Percentiles rank a stretch among this genome's conserved stretches.
phyloP scores from a whole-genome alignment of 2,329 filamentous ascomycete species.

The Diaporthe citri region DNA sequence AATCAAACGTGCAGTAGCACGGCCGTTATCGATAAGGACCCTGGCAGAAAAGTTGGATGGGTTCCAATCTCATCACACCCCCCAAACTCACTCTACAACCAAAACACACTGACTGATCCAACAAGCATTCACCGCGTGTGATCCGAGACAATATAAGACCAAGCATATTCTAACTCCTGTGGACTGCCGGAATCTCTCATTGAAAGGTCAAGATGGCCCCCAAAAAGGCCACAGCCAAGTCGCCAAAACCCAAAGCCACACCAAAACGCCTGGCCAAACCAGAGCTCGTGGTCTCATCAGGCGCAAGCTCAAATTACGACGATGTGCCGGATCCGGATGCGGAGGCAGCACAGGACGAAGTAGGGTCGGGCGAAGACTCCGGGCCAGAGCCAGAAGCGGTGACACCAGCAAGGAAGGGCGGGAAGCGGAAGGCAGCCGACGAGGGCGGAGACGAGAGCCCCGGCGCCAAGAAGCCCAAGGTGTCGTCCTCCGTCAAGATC shows the following conservation, averaged over 20 bases:
- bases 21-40: constrained; percentile 30
- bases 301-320: constrained; percentile 4
- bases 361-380: constrained; percentile 18
- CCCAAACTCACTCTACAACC: not conserved
- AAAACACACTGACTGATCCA: not conserved
- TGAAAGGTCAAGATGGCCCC: constrained; percentile 27
- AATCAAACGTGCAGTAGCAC: not conserved
- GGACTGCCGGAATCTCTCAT: not conserved
- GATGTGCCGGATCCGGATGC: constrained; percentile 12
- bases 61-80: constrained; percentile 20
- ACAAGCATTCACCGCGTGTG: not conserved
- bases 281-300: constrained; percentile 10
- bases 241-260: constrained; percentile 29
- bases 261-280: constrained; percentile 25
- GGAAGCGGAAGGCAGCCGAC: constrained; percentile 36
- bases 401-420: constrained; percentile 30
- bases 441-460: not conserved
- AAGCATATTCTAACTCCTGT: not conserved
- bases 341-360: constrained; percentile 34
- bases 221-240: constrained; percentile 21
- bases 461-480: constrained; percentile 41
- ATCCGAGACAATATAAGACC: not conserved
- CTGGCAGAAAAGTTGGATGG: constrained; percentile 32
- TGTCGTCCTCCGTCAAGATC: constrained; percentile 43
- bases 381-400: constrained; percentile 13